Base-by-base conservation (phyloP, 495 filamentous ascomycete species). In the Xylaria nigripes region DNA sequence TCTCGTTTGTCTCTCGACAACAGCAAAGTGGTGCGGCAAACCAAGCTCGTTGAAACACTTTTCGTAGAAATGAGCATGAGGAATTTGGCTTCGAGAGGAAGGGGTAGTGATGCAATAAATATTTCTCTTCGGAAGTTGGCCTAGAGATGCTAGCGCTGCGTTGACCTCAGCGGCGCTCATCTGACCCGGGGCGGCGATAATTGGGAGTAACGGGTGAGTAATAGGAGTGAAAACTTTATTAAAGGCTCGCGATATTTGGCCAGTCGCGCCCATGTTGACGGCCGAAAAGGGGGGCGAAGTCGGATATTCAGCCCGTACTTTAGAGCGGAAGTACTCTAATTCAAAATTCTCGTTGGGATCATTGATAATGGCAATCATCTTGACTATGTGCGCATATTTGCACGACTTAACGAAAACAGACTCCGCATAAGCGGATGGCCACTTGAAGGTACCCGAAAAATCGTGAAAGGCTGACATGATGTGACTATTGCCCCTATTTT, bases 381-480 rank as follows among this genome's bases (percentile, higher is more conserved):
- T 93, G 42, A 91, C 82, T 34, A 90, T 87, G 65, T 91, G 87
- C 19, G 84, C 86, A 61, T 90, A 89, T 51, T 81, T 81, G 41
- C 81, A 75, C 15, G 82, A 87, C 51, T 86, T 76, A 13, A 76
- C 70, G 63, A 87, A 93, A 6, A 90, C 76, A 19, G 74, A 69
- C 67, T 85, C 78, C 2, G 87, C 86, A 51, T 82, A 76, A 3
- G 78, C 68, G 0, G 86, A 86, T 6, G 84, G 81, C 88, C 88
- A 93, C 62, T 85, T 88, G 79, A 89, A 90, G 2, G 71, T 82
- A 1, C 87, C 87, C 0, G 86, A 87, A 61, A 90, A 90, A 68
- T 93, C 87, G 68, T 93, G 88, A 58, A 89, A 91, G 2, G 88
- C 86, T 6, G 87, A 89, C 73, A 91, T 89, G 68, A 93, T 88